Evolutionary conservation across 257 asterid genomes (phyloP).

Genomic region (Nicotiana otophora): DNA sequence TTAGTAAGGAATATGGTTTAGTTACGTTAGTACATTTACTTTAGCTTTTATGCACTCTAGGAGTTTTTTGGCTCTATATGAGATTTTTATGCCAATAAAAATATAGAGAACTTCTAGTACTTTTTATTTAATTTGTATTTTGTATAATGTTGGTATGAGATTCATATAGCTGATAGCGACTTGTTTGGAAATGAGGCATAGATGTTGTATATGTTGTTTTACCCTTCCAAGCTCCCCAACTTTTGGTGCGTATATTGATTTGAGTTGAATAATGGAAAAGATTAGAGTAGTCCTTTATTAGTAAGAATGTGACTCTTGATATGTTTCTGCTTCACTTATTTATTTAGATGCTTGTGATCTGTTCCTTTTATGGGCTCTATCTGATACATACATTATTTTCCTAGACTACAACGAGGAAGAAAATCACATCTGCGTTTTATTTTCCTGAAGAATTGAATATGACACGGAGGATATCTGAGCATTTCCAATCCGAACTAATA

Average conservation of each 20-base stretch:
- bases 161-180: not conserved
- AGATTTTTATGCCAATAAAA: slow-evolving; percentile 1
- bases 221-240: not conserved
- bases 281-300: not conserved
- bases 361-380: slow-evolving; percentile 19
- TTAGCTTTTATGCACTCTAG: not conserved
- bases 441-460: slow-evolving; percentile 79
- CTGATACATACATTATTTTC: slow-evolving; percentile 24
- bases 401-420: slow-evolving; percentile 92
- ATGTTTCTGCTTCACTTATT: not conserved
- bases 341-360: not conserved
- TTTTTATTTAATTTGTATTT: not conserved
- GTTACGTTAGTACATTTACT: not conserved
- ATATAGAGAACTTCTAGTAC: slow-evolving; percentile 1
- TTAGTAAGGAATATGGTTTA: not conserved
- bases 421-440: slow-evolving; percentile 81
- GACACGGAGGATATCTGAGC: slow-evolving; percentile 61
- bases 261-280: slow-evolving; percentile 8
- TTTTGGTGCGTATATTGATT: not conserved
- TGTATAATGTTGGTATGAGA: not conserved
- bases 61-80: not conserved
- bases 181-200: not conserved
- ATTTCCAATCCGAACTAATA: slow-evolving; percentile 47
- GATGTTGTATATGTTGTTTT: not conserved
- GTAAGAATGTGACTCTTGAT: not conserved